Evolutionary conservation across 768 basidiomycete species (phyloP).

Genomic region (Xerocomellus dryophilus): DNA sequence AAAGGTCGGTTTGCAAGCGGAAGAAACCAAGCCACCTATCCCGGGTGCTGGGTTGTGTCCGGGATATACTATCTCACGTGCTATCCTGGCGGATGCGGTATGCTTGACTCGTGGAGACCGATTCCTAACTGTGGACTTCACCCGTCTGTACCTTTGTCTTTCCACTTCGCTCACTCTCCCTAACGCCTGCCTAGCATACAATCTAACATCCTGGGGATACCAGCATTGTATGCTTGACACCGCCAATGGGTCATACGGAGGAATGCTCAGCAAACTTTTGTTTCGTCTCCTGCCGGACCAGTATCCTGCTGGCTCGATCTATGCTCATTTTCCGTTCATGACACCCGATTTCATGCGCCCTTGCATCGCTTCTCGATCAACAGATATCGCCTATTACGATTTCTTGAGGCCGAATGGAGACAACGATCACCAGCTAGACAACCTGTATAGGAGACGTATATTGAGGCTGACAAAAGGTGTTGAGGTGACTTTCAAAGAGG

Average conservation of each 20-base stretch:
- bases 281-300: constrained; percentile 68
- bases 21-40: constrained; percentile 60
- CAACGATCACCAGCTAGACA: neutral
- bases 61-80: constrained; percentile 79
- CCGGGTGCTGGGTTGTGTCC: constrained; percentile 78
- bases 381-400: constrained; percentile 45
- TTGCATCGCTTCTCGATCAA: constrained; percentile 43
- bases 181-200: constrained; percentile 48
- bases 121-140: constrained; percentile 74
- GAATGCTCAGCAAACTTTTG: constrained; percentile 69
- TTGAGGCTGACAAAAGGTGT: constrained; percentile 14
- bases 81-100: constrained; percentile 80
- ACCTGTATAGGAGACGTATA: constrained; percentile 18
- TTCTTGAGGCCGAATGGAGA: constrained; percentile 50
- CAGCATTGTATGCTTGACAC: constrained; percentile 63
- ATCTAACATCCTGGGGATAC: constrained; percentile 79
- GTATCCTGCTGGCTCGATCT: constrained; percentile 61
- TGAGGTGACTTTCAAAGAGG: constrained; percentile 5
- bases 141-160: constrained; percentile 48
- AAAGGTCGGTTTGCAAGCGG: constrained; percentile 69
- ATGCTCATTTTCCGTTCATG: constrained; percentile 81
- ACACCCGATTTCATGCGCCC: constrained; percentile 44
- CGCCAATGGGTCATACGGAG: constrained; percentile 71
- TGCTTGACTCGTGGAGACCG: constrained; percentile 75
- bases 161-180: neutral